Evolutionary conservation across 306 rosid genomes (phyloP), one percentile per base, ranked within the genome.

Genomic region (Castanea sativa): DNA sequence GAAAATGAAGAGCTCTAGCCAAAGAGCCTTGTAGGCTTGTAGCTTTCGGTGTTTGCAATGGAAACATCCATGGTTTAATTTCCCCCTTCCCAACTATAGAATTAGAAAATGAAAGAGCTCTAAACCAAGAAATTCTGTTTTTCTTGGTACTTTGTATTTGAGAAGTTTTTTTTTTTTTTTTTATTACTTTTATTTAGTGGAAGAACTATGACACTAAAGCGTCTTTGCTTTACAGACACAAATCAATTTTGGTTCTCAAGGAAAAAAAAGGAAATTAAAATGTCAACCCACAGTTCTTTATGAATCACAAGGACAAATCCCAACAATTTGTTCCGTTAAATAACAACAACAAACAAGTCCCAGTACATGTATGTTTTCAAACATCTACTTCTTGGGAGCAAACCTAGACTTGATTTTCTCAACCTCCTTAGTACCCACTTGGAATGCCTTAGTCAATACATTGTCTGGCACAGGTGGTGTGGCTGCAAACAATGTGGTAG

Each of bases 391-490:
- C 87, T 88, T 87, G 25, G 98, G 90, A 9, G 98, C 93, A 67
- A 90, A 78, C 81, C 74, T 87, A 19, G 87, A 78, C 89, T 88
- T 92, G 71, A 95, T 95, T 80, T 89, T 92, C 56, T 87, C 35
- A 41, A 95, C 82, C 77, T 75, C 86, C 71, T 91, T 86, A 13
- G 93, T 89, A 41, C 91, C 88, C 35, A 93, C 61, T 73, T 82
- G 85, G 85, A 95, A 95, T 6, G 98, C 80, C 78, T 83, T 29
- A 20, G 92, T 83, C 79, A 95, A 81, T 1, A 95, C 94, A 67
- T 91, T 4, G 77, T 93, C 94, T 0, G 94, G 92, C 63, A 95
- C 93, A 0, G 86, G 79, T 10, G 99, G 98, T 0, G 85, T 80
- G 63, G 98, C 82, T 0, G 91, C 85, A 65, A 91, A 93, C 83